These are phyloP conservation scores for Pleomassaria siparia DNA, from an alignment of 2,329 filamentous ascomycete species.

Conservation along the genomic window DNA sequence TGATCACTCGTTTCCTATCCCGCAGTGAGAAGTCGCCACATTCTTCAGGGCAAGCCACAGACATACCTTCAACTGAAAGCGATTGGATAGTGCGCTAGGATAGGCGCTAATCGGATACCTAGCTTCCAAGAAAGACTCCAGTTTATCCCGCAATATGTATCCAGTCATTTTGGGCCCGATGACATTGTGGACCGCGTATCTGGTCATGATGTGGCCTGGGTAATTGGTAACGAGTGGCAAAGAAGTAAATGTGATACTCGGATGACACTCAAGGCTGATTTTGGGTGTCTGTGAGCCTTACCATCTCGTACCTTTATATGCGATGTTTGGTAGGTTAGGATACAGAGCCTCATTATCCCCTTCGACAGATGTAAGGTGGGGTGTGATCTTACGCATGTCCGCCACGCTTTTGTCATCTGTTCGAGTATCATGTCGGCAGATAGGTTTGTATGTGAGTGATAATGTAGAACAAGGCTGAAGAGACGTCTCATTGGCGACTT, in stretches of 20 bases:
- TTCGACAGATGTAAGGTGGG: not conserved
- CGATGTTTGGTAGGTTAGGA: not conserved
- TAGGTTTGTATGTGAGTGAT: not conserved
- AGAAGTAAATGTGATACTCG: not conserved
- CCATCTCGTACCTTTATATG: not conserved
- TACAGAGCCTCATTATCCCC: not conserved
- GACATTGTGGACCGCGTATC: constrained; percentile 7
- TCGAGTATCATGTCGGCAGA: not conserved
- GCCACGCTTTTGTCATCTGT: not conserved
- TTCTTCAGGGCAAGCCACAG: not conserved
- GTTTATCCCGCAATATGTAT: constrained; percentile 3
- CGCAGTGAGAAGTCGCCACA: not conserved
- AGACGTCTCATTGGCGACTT: not conserved
- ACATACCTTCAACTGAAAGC: constrained; percentile 2
- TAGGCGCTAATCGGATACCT: not conserved
- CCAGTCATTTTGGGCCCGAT: not conserved
- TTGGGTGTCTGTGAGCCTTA: not conserved
- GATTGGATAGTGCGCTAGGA: not conserved
- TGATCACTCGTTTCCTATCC: constrained; percentile 4
- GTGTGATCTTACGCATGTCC: not conserved
- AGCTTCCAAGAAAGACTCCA: constrained; percentile 1
- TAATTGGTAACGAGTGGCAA: not conserved
- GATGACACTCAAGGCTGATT: constrained; percentile 1
- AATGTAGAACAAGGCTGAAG: constrained; percentile 2
- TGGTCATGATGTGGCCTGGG: not conserved